These are phyloP conservation scores for Purpureocillium lavendulum DNA, from an alignment of 2,329 filamentous ascomycete species.

Conservation along the genomic window DNA sequence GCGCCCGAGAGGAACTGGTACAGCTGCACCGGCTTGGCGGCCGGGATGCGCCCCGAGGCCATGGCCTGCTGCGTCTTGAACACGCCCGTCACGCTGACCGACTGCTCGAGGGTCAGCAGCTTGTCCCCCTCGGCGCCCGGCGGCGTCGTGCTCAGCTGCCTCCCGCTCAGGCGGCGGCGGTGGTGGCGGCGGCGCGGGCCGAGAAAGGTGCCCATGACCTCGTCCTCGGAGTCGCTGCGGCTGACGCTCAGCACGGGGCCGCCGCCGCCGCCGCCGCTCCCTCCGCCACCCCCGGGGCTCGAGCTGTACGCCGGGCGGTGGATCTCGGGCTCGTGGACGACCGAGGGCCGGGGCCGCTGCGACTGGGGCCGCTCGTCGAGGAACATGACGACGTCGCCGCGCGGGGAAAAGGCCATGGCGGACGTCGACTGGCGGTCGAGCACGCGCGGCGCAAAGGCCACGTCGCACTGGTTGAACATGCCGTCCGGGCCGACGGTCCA, in stretches of 20 bases:
- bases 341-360: slow-evolving; percentile 31
- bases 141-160: slow-evolving; percentile 46
- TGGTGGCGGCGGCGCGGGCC: slow-evolving; percentile 34
- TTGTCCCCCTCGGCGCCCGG: slow-evolving; percentile 34
- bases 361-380: slow-evolving; percentile 48
- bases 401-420: slow-evolving; percentile 50
- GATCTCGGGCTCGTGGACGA: slow-evolving; percentile 23
- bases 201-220: slow-evolving; percentile 52
- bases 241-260: slow-evolving; percentile 42
- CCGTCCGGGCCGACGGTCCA: slow-evolving; percentile 59
- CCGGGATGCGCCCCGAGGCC: slow-evolving; percentile 50
- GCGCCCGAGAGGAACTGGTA: slow-evolving; percentile 49
- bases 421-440: slow-evolving; percentile 56
- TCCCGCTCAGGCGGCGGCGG: slow-evolving; percentile 33
- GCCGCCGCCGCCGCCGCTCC: too few relatives aligned
- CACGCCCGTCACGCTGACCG: slow-evolving; percentile 46
- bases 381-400: slow-evolving; percentile 52
- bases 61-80: slow-evolving; percentile 55
- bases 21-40: slow-evolving; percentile 37
- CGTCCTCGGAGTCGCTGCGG: slow-evolving; percentile 58
- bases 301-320: slow-evolving; percentile 37
- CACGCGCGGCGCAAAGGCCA: slow-evolving; percentile 54
- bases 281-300: slow-evolving; percentile 37
- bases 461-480: slow-evolving; percentile 55
- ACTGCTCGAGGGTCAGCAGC: slow-evolving; percentile 46